Evolutionary conservation across 805 yeast genomes (phyloP), one percentile per base, ranked within the genome.

Genomic region (Wickerhamomyces ciferrii): DNA sequence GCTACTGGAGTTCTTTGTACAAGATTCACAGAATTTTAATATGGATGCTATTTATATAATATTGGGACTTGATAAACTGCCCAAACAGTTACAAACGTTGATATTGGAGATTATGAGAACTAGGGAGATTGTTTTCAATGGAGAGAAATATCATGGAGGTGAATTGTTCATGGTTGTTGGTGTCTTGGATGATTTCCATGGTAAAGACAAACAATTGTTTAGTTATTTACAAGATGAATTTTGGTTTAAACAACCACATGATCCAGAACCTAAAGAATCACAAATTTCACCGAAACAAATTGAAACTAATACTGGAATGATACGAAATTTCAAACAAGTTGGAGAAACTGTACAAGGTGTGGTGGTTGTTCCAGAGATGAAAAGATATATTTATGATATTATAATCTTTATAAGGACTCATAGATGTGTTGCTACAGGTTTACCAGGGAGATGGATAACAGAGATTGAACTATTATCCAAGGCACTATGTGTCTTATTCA

Each of bases 311-410:
- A 36, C 19, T 17, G 34, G 19, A 19, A 27, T 27, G 25, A 17
- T 21, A 21, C 20, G 48, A 20, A 42, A 39, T n/a, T 18, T 50
- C 5, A 19, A 46, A 11, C 34, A 32, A 9, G 21, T 52, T 10
- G 39, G 56, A 11, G 15, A 43, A 1, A 40, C 52, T 18, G 46
- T 45, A 6, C 14, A 25, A 2, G 15, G 45, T 9, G 69, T 77
- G 11, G 52, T 48, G 5, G 59, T 81, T 8, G 68, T 71, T 1
- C 71, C 79, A 0, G 85, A 81, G 45, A 63, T 82, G 27, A 58
- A 58, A 39, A 59, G 83, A 5, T 83, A 81, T 52, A 71, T 79
- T 49, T 76, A 79, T 49, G 87, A 82, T 56, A 68, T 83, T 14
- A 59, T 79, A 2, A 66, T 81, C 2, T 76, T 72, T 53, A 53